Base-by-base conservation (phyloP, 768 basidiomycete species). In the Trametes gibbosa region DNA sequence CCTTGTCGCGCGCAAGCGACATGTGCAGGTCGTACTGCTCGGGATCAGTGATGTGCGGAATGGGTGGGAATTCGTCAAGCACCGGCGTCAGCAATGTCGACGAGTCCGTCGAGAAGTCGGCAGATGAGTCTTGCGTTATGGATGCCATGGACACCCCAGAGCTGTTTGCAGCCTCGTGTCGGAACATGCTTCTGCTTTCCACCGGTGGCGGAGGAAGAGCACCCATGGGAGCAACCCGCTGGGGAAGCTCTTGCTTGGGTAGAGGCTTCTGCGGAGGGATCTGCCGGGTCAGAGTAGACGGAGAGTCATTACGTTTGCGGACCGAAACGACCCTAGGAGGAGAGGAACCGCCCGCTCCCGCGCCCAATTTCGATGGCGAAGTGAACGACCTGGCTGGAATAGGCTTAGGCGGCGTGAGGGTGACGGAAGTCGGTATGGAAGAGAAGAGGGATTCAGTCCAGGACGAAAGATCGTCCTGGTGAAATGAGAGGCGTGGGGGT, bases 401-500 rank as follows among this genome's bases (percentile, higher is more conserved):
- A 9, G 62, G 62, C 34, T 58, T 62, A 2, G 61, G 61, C 5
- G 61, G 61, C 4, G 61, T 58, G 25, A 58, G 19, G 25, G 61
- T 62, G 32, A 62, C 40, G 6, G 54, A 32, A 3, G 42, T 43
- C n/a, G 79, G 78, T n/a, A 84, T 78, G 2, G 79, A 82, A n/a
- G 74, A 80, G 32, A 86, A 74, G 35, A 86, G 63, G 6, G 81
- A 76, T 63, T 81, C 77, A 10, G 81, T 76, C 85, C 85, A 86
- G 25, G 76, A 75, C 10, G 77, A 75, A 25, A 85, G 72, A 61
- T 79, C 83, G 51, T 81, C 78, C 35, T 75, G 74, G 58, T 83
- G 81, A 27, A 85, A 72, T 5, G 84, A 85, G 29, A 86, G 65
- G 14, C 85, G 79, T 12, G 85, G 85, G 0, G 85, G 81, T 17